Evolutionary conservation across 805 yeast genomes (phyloP).

Genomic region (Yarrowia osloensis): DNA sequence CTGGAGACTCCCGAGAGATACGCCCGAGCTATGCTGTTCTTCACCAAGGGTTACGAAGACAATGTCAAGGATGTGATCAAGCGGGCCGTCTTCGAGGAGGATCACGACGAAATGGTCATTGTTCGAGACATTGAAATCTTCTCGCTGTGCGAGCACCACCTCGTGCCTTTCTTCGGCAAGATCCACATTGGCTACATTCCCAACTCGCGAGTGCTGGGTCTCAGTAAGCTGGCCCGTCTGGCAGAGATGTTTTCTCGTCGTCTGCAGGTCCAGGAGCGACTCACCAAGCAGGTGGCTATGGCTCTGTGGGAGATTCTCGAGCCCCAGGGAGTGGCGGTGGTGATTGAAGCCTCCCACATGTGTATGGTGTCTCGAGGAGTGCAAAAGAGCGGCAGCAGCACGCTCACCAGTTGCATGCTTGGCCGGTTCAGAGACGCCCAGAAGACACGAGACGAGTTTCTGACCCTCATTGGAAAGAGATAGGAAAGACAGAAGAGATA

Average conservation of each 20-base stretch:
- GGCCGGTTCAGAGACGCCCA: constrained; percentile 94
- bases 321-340: constrained; percentile 98
- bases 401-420: constrained; percentile 95
- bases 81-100: constrained; percentile 95
- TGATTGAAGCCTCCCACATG: constrained; percentile 97
- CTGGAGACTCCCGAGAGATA: constrained; percentile 93
- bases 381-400: constrained; percentile 90
- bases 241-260: constrained; percentile 97
- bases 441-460: constrained; percentile 94
- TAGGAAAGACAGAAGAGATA: constrained; percentile 34
- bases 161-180: constrained; percentile 96
- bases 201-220: constrained; percentile 85
- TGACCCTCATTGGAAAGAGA: constrained; percentile 72
- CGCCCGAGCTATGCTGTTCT: constrained; percentile 93
- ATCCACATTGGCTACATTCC: constrained; percentile 99
- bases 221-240: constrained; percentile 87
- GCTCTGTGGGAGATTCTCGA: constrained; percentile 86
- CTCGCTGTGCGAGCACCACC: constrained; percentile 94
- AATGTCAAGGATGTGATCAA: constrained; percentile 89
- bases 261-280: constrained; percentile 95
- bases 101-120: constrained; percentile 98
- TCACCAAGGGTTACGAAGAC: constrained; percentile 96
- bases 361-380: constrained; percentile 99
- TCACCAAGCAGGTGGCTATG: constrained; percentile 96
- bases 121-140: constrained; percentile 91